Conservation (phyloP, 2,329 filamentous ascomycete species). For the Claviceps lovelessii region DNA sequence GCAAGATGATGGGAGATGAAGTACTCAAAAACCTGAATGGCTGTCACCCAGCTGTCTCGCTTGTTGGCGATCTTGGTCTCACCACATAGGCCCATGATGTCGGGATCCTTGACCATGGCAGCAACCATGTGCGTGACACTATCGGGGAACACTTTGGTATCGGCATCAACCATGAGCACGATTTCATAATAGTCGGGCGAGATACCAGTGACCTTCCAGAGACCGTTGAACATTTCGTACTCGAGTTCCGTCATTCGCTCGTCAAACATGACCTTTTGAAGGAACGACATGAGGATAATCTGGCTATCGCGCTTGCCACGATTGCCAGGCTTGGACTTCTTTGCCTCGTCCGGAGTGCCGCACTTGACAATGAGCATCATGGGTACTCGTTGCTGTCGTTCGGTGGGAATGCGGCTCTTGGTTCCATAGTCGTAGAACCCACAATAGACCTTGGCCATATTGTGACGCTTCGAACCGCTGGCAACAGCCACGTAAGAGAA, state of each 20-base stretch:
- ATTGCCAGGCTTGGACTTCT: conserved; percentile 80
- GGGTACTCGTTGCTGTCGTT: conserved; percentile 90
- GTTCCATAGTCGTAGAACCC: conserved; percentile 95
- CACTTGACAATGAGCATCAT: conserved; percentile 97
- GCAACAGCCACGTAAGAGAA: conserved; percentile 96
- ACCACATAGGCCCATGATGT: conserved; percentile 97
- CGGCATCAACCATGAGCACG: conserved; percentile 97
- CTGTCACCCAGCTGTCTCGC: conserved; percentile 81
- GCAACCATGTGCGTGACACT: conserved; percentile 97
- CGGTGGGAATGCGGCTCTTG: conserved; percentile 60
- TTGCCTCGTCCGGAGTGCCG: conserved; percentile 75
- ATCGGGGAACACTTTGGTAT: conserved; percentile 98
- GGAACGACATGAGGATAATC: conserved; percentile 97
- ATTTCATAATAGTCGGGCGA: conserved; percentile 96
- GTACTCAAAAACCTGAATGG: conserved; percentile 98
- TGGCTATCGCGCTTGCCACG: conserved; percentile 97
- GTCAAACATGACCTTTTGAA: conserved; percentile 99
- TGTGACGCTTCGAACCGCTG: conserved; percentile 91
- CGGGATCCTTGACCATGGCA: conserved; percentile 96
- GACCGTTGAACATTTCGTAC: conserved; percentile 98
- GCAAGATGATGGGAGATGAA: conserved; percentile 96
- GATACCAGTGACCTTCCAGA: conserved; percentile 98
- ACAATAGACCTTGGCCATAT: conserved; percentile 97
- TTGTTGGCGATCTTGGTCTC: conserved; percentile 99
- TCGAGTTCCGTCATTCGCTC: conserved; percentile 99